These are phyloP conservation scores for Suhomyces kunorum DNA, from an alignment of 1,139 yeast species.

Conservation along the genomic window DNA sequence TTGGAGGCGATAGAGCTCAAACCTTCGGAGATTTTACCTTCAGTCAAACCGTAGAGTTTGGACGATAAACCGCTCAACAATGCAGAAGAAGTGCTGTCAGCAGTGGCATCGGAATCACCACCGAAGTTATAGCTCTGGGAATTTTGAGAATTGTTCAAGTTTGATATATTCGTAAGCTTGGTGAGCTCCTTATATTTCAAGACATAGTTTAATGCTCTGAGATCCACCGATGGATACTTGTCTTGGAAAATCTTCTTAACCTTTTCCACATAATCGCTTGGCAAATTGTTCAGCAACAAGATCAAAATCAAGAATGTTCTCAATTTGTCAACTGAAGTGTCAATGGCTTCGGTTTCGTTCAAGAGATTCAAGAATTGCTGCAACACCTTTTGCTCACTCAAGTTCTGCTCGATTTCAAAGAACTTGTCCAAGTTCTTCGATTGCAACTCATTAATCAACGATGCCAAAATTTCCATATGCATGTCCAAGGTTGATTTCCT, in stretches of 20 bases:
- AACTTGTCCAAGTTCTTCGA: conserved; percentile 84
- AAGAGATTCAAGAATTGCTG: conserved; percentile 60
- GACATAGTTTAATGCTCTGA: conserved; percentile 67
- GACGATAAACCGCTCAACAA: conserved; percentile 77
- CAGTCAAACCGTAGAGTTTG: conserved; percentile 78
- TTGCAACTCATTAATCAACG: conserved; percentile 79
- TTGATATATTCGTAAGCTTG: conserved; percentile 59
- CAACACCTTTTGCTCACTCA: conserved; percentile 61
- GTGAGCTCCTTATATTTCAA: conserved; percentile 79
- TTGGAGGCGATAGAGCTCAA: conserved; percentile 88
- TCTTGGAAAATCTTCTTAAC: conserved; percentile 63
- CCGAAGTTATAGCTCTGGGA: conserved; percentile 19
- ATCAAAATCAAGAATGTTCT: conserved; percentile 82
- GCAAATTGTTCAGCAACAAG: conserved; percentile 52
- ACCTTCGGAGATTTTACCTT: conserved; percentile 74
- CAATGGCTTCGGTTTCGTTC: conserved; percentile 40
- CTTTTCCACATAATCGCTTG: conserved; percentile 60
- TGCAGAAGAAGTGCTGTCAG: conserved; percentile 49
- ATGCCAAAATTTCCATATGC: conserved; percentile 95
- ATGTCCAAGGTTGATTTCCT: conserved; percentile 86
- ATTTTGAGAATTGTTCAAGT: conserved; percentile 26
- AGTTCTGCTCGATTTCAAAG: conserved; percentile 88
- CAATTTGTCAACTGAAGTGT: conserved; percentile 73
- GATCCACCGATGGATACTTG: conserved; percentile 59
- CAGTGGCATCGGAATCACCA: conserved; percentile 17